Evolutionary conservation across 257 asterid genomes (phyloP).

Genomic region (Solanum gracilifrons): DNA sequence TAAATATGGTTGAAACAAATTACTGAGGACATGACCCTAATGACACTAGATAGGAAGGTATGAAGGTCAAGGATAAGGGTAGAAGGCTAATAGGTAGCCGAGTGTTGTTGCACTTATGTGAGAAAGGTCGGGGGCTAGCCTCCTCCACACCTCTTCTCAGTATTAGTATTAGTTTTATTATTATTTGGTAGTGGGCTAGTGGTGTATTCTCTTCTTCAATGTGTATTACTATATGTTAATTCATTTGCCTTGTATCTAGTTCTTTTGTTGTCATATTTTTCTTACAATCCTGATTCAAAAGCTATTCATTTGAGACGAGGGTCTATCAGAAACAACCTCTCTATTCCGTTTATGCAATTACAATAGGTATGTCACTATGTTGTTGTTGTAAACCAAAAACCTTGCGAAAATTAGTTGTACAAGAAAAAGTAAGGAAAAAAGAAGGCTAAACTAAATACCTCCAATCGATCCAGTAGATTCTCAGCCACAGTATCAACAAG

Average conservation of each 20-base stretch:
- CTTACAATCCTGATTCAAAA: not conserved
- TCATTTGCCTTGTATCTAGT: not conserved
- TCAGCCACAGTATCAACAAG: constrained; percentile 79
- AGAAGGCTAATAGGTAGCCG: not conserved
- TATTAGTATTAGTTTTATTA: not conserved
- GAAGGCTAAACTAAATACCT: constrained; percentile 29
- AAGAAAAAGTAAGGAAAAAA: not conserved
- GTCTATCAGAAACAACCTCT: not conserved
- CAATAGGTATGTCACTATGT: not conserved
- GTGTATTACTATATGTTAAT: not conserved
- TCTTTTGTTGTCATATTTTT: not conserved
- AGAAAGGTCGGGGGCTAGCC: not conserved
- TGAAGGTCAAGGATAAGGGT: not conserved
- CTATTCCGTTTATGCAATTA: not conserved
- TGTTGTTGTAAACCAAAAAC: not conserved
- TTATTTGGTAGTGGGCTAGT: not conserved
- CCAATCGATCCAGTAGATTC: constrained; percentile 78
- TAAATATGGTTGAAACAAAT: not conserved
- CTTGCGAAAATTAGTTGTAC: not conserved
- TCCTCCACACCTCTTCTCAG: not conserved
- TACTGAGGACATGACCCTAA: not conserved
- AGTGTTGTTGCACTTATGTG: not conserved
- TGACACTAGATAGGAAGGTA: not conserved
- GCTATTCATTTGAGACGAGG: not conserved
- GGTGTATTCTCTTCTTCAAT: not conserved